phyloP scores from a whole-genome alignment of 2,329 filamentous ascomycete genomes.

The Escovopsis sp. region DNA sequence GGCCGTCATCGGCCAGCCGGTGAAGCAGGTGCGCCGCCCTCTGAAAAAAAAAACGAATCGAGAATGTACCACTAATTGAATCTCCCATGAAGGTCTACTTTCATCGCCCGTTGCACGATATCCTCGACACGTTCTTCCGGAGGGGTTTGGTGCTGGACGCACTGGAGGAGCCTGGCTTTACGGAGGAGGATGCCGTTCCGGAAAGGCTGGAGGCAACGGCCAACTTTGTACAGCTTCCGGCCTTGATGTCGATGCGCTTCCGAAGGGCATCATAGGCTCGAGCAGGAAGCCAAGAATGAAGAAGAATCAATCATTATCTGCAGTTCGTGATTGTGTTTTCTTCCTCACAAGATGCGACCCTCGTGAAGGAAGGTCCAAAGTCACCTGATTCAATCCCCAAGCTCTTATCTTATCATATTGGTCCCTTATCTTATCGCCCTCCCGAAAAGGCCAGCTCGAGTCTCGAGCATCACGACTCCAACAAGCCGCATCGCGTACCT shows the following conservation, averaged over 20 bases:
- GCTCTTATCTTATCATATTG: no score
- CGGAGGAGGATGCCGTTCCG: constrained; percentile 16
- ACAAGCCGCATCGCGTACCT: background rate
- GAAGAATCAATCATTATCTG: background rate
- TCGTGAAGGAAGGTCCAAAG: no score
- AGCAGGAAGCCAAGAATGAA: no score
- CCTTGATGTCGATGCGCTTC: constrained; percentile 12
- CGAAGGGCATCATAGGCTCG: background rate
- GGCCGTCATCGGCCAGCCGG: constrained; percentile 20
- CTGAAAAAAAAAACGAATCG: no score
- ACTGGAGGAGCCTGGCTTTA: constrained; percentile 32
- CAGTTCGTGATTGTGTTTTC: no score
- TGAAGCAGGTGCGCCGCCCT: constrained; percentile 16
- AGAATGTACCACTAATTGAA: background rate
- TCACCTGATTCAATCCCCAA: no score
- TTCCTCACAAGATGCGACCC: no score
- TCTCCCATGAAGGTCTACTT: constrained; percentile 20
- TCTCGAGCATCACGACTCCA: background rate
- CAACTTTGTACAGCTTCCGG: constrained; percentile 26
- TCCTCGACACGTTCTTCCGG: constrained; percentile 29
- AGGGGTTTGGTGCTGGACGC: constrained; percentile 28
- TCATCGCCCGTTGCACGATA: constrained; percentile 29
- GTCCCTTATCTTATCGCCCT: no score
- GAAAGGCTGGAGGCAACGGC: constrained; percentile 18
- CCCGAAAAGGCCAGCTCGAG: constrained; percentile 3